These are phyloP conservation scores for Neofusicoccum umdonicola DNA, from an alignment of 2,329 filamentous ascomycete species.

Conservation along the genomic window DNA sequence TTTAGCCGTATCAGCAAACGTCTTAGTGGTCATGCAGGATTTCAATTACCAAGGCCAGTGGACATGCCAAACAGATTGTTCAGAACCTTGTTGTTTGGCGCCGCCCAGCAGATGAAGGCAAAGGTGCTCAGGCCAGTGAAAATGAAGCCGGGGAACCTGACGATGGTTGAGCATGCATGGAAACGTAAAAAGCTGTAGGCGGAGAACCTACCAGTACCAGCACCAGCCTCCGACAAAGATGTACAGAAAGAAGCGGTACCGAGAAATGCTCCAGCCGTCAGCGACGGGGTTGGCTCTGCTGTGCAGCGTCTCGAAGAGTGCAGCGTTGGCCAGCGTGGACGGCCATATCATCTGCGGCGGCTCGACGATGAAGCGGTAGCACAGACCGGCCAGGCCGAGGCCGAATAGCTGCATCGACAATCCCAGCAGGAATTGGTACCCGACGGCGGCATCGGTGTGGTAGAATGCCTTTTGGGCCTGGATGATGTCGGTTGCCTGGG, in stretches of 20 bases:
- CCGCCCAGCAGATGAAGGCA: constrained; percentile 28
- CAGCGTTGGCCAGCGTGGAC: constrained; percentile 24
- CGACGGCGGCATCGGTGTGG: constrained; percentile 64
- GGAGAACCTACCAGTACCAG: constrained; percentile 20
- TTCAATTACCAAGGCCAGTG: constrained; percentile 21
- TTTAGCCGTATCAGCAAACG: too few species aligned
- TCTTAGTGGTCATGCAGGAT: too few species aligned
- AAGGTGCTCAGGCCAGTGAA: constrained; percentile 25
- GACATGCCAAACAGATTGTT: constrained; percentile 29
- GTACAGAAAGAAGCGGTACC: constrained; percentile 26
- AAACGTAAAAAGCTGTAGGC: neutral
- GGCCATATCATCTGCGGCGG: constrained; percentile 31
- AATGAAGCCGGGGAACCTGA: constrained; percentile 26
- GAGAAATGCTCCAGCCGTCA: constrained; percentile 28
- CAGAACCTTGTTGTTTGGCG: constrained; percentile 26
- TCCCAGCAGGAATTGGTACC: constrained; percentile 64
- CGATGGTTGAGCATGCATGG: too few species aligned
- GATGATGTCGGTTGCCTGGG: constrained; percentile 28
- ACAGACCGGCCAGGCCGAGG: constrained; percentile 26
- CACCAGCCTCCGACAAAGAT: constrained; percentile 25
- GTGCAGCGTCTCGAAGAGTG: constrained; percentile 28
- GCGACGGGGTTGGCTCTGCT: constrained; percentile 33
- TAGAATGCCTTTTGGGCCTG: constrained; percentile 57
- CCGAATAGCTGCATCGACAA: constrained; percentile 65
- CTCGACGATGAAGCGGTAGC: constrained; percentile 26